A percentile compares a stretch with the other conserved stretches of the same genome.
phyloP scores from a whole-genome alignment of 345 rosid genomes.

The Populus deltoides region DNA sequence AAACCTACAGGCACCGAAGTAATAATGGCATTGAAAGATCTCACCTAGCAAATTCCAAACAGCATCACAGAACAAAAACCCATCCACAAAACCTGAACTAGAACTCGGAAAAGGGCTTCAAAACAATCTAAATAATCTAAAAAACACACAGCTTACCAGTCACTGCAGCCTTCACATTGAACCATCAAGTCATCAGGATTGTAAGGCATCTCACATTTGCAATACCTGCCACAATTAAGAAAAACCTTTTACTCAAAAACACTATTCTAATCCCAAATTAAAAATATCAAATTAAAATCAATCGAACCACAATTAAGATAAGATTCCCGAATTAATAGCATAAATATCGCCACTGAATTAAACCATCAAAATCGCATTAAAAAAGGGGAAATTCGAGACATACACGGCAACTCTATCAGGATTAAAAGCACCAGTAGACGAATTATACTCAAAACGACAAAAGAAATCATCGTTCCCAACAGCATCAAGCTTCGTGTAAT shows the following conservation, averaged over 20 bases:
- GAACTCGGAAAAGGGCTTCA: background rate
- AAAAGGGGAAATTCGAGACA: slow-evolving; percentile 13
- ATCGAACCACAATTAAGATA: background rate
- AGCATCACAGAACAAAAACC: background rate
- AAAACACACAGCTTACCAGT: slow-evolving; percentile 55
- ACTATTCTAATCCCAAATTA: background rate
- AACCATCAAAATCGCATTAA: background rate
- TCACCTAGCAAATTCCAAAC: background rate
- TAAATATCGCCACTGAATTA: background rate
- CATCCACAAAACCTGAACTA: background rate
- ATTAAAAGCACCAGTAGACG: slow-evolving; percentile 74
- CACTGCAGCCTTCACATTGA: slow-evolving; percentile 90
- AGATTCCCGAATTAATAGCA: background rate
- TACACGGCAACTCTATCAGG: slow-evolving; percentile 98
- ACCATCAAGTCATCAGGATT: slow-evolving; percentile 98
- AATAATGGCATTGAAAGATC: background rate
- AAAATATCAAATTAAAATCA: background rate
- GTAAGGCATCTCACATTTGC: slow-evolving; percentile 99
- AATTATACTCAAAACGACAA: slow-evolving; percentile 95
- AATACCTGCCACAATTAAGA: slow-evolving; percentile 50
- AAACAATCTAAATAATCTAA: background rate
- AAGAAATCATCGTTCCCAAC: slow-evolving; percentile 95
- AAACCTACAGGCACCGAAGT: background rate
- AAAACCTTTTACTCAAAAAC: too few species aligned
- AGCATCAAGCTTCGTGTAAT: slow-evolving; percentile 86